These are phyloP conservation scores for Davidsoniella neocaledoniae DNA, from an alignment of 2,329 filamentous ascomycete genomes.

Conservation along the genomic window DNA sequence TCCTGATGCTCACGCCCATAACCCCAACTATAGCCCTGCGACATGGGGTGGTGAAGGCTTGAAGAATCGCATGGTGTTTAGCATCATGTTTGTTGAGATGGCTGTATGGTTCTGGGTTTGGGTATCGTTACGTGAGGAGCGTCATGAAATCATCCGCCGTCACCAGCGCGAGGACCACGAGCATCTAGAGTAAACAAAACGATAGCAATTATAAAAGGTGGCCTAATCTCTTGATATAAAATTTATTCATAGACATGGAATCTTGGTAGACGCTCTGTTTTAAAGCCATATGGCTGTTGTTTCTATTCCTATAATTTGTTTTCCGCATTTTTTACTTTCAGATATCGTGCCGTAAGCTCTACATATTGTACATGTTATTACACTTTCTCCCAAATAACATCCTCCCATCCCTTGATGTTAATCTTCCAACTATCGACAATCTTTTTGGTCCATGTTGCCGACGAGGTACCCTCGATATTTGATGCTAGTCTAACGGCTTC, in stretches of 20 bases:
- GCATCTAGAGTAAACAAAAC: constrained; percentile 5
- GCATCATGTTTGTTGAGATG: constrained; percentile 70
- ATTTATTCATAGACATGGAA: background rate
- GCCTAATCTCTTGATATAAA: background rate
- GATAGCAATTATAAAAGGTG: background rate
- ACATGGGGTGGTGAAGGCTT: constrained; percentile 46
- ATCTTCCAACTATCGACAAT: constrained; percentile 16
- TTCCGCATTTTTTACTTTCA: background rate
- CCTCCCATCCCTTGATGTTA: constrained; percentile 17
- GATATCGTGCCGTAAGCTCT: background rate
- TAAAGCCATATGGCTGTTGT: background rate
- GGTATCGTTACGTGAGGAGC: constrained; percentile 52
- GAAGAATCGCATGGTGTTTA: constrained; percentile 73
- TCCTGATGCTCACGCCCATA: constrained; percentile 20
- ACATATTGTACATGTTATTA: background rate
- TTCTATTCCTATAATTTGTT: background rate
- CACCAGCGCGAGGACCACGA: constrained; percentile 14
- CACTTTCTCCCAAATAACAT: constrained; percentile 16
- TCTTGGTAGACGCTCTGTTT: background rate
- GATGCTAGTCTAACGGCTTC: constrained; percentile 57
- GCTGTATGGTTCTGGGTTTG: constrained; percentile 78
- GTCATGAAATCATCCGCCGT: constrained; percentile 23
- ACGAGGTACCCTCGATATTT: constrained; percentile 68
- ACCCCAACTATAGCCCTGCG: constrained; percentile 22
- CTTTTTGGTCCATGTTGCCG: constrained; percentile 20